A percentile compares a stretch with the other conserved stretches of the same genome.
Conservation (phyloP, 371 early-diverging fungal genomes). For the Parasitella parasitica region DNA sequence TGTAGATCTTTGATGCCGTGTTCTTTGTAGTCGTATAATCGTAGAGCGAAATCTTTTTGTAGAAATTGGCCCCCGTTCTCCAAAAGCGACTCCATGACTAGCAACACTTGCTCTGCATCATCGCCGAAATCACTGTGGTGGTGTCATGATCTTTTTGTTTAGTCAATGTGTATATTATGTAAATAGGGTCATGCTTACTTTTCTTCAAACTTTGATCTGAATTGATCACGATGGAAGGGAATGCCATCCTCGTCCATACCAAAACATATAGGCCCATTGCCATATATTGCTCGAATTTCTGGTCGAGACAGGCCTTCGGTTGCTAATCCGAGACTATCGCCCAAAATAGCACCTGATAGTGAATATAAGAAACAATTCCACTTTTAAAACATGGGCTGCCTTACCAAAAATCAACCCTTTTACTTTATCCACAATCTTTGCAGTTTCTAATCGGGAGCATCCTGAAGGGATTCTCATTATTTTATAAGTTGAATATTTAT, state of each 20-base stretch:
- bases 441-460: conserved; percentile 39
- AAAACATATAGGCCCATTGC: conserved; percentile 60
- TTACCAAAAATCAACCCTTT: conserved; percentile 53
- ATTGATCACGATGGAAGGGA: conserved; percentile 38
- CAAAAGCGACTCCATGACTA: conserved; percentile 55
- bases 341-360: conserved; percentile 59
- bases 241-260: conserved; percentile 50
- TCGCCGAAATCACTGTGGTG: conserved; percentile 61
- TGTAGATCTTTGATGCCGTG: conserved; percentile 52
- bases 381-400: no score
- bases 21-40: conserved; percentile 48
- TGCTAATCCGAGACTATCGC: conserved; percentile 70
- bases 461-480: conserved; percentile 49
- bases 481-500: no score
- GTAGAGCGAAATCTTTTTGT: conserved; percentile 46
- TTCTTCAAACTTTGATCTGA: conserved; percentile 42
- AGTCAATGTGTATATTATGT: neutral
- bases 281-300: conserved; percentile 47
- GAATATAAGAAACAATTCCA: conserved; percentile 1
- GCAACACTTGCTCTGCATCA: conserved; percentile 66
- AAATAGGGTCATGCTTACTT: conserved; percentile 31
- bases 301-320: conserved; percentile 64
- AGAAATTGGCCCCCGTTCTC: conserved; percentile 55
- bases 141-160: neutral
- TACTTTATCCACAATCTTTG: conserved; percentile 43